Percentiles rank a stretch among this genome's conserved stretches.
Conservation (phyloP, 2,329 filamentous ascomycete species). For the Lasiodiplodia sp. region DNA sequence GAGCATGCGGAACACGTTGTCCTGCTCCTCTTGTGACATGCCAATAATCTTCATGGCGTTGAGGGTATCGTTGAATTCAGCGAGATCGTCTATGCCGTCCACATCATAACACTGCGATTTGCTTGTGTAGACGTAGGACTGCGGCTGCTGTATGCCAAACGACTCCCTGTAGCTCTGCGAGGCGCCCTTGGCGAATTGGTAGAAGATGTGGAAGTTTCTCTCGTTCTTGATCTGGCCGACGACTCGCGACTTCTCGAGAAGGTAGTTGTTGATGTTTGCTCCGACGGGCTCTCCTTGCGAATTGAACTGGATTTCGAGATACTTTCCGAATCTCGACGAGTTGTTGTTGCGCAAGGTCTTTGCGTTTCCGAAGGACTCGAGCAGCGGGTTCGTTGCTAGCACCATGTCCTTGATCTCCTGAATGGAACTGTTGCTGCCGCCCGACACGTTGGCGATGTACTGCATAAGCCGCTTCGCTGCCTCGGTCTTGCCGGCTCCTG, state of each 20-base stretch:
- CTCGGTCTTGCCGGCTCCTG: conserved; percentile 97
- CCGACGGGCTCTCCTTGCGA: conserved; percentile 87
- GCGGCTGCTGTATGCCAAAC: conserved; percentile 91
- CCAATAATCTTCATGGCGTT: conserved; percentile 97
- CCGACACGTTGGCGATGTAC: conserved; percentile 97
- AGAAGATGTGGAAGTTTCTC: conserved; percentile 99
- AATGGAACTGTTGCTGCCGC: conserved; percentile 82
- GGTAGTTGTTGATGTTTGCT: conserved; percentile 97
- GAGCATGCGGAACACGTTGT: conserved; percentile 95
- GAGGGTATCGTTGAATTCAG: conserved; percentile 88
- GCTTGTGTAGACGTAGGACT: conserved; percentile 93
- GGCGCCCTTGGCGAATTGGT: conserved; percentile 96
- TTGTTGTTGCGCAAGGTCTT: conserved; percentile 99
- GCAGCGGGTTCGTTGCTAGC: conserved; percentile 92
- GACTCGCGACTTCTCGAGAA: conserved; percentile 93
- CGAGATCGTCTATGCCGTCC: conserved; percentile 87
- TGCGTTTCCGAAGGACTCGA: conserved; percentile 98
- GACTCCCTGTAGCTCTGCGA: conserved; percentile 66
- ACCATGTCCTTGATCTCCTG: conserved; percentile 99
- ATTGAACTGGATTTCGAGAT: conserved; percentile 97
- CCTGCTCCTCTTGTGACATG: conserved; percentile 84
- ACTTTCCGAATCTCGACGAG: conserved; percentile 97
- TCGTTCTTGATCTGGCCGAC: conserved; percentile 95
- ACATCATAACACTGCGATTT: conserved; percentile 95
- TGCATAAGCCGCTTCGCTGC: conserved; percentile 99